Base-by-base conservation (phyloP, 1,284 basidiomycete genomes). In the Leccinum subfulvum region DNA sequence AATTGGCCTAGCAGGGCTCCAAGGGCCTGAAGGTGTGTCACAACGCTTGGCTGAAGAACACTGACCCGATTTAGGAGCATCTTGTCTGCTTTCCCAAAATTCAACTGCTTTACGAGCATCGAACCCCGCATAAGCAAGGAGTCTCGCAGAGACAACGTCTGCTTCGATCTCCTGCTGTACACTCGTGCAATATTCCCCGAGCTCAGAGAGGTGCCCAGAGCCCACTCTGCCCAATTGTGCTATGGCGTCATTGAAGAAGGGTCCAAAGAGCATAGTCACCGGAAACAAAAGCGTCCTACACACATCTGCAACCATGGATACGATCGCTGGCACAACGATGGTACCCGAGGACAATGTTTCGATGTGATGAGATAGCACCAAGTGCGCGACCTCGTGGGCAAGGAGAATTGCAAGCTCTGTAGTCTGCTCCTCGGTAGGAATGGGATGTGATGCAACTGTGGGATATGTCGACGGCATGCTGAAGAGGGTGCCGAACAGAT, bases 241-340 rank as follows among this genome's bases (percentile, higher is more conserved):
- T 8, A 97, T 83, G 1, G 92, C 94, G 68, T 96, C 94, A 70
- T 95, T 95, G 57, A 96, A 87, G 69, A 95, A 94, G 1, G 94
- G 94, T 0, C 94, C 94, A 61, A 95, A 89, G 33, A 95, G 71
- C 86, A 94, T 90, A 11, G 94, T 97, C 55, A 95, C 72, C 0
- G 94, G 94, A 77, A 94, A 95, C 16, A 94, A 78, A 51, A 94
- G 74, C 3, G 92, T 87, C 52, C 94, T 82, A 33, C 89, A 71
- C 23, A 94, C 70, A 73, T 96, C 94, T 14, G 90, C 81, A 9
- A 85, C 67, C 65, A 96, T 87, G 1, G 91, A 92, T 30, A 94
- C 76, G 14, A 91, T 80, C 21, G 89, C 90, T 0, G 94, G 94
- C 61, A 93, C 82, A 53, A 96, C 84, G 63, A 96, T 87, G 8